Conservation (phyloP, 2,329 filamentous ascomycete species). For the Chaetomiaceae sp. region DNA sequence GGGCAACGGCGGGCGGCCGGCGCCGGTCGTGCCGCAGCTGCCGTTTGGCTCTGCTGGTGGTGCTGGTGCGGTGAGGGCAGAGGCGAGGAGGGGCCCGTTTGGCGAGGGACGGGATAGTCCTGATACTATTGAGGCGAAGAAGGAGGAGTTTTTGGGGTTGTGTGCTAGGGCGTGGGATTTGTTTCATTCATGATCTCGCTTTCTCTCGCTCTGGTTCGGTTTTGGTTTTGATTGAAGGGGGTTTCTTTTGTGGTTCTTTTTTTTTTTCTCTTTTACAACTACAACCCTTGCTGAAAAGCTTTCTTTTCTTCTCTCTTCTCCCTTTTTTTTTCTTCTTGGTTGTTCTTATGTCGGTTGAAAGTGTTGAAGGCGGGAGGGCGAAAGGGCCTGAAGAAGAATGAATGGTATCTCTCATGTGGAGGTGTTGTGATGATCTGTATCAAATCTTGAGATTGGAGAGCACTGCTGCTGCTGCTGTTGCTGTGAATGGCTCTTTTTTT, state of each 20-base stretch:
- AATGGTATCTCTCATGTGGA: too few species aligned
- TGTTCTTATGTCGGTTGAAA: too few species aligned
- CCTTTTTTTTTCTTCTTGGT: too few species aligned
- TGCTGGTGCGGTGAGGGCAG: background rate
- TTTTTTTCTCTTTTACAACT: too few species aligned
- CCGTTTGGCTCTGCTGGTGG: background rate
- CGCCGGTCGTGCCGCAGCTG: constrained; percentile 45
- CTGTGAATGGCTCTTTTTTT: too few species aligned
- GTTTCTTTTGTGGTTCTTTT: background rate
- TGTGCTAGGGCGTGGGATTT: constrained; percentile 93
- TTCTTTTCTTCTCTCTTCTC: too few species aligned
- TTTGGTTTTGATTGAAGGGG: background rate
- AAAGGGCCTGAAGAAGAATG: too few species aligned
- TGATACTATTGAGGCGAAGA: constrained; percentile 78
- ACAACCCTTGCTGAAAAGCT: too few species aligned
- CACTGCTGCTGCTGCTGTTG: too few species aligned
- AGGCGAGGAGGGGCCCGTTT: constrained; percentile 53
- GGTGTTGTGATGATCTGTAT: too few species aligned
- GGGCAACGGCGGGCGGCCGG: constrained; percentile 64
- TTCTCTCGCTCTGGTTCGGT: background rate
- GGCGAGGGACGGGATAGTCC: constrained; percentile 78
- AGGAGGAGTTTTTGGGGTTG: constrained; percentile 82
- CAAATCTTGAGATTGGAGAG: too few species aligned
- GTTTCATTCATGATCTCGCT: constrained; percentile 71
- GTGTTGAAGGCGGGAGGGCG: too few species aligned